These are phyloP conservation scores for Solanum chilense DNA, from an alignment of 257 asterid species.

Conservation along the genomic window DNA sequence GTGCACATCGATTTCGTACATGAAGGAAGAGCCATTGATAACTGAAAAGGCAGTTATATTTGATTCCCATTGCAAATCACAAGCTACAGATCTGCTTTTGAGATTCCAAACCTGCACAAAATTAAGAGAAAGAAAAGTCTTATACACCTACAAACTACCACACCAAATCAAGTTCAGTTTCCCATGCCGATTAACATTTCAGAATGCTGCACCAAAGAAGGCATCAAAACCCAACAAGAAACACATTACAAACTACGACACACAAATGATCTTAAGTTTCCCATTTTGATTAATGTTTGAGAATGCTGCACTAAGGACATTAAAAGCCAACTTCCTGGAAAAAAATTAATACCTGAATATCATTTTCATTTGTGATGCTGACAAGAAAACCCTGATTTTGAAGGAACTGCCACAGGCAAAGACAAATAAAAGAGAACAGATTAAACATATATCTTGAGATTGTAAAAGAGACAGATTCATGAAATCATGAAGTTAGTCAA, in stretches of 20 bases:
- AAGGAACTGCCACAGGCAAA: conserved; percentile 57
- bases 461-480: neutral
- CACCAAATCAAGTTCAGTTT: neutral
- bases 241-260: neutral
- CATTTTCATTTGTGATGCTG: conserved; percentile 67
- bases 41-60: conserved; percentile 83
- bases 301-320: neutral
- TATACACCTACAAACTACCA: neutral
- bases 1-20: conserved; percentile 41
- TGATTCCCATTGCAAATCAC: conserved; percentile 72
- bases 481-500: neutral
- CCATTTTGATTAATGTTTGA: neutral
- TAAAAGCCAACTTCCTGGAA: neutral
- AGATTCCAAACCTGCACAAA: conserved; percentile 76
- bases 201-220: neutral
- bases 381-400: conserved; percentile 74
- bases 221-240: neutral
- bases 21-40: conserved; percentile 64
- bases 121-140: neutral
- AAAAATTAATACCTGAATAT: conserved; percentile 49
- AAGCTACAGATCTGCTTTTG: conserved; percentile 52
- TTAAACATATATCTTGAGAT: neutral
- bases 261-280: neutral
- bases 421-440: neutral
- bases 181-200: neutral